Percentiles rank a stretch among this genome's conserved stretches.
phyloP scores from a whole-genome alignment of 2,329 filamentous ascomycete genomes.

The Xylariaceae sp. region DNA sequence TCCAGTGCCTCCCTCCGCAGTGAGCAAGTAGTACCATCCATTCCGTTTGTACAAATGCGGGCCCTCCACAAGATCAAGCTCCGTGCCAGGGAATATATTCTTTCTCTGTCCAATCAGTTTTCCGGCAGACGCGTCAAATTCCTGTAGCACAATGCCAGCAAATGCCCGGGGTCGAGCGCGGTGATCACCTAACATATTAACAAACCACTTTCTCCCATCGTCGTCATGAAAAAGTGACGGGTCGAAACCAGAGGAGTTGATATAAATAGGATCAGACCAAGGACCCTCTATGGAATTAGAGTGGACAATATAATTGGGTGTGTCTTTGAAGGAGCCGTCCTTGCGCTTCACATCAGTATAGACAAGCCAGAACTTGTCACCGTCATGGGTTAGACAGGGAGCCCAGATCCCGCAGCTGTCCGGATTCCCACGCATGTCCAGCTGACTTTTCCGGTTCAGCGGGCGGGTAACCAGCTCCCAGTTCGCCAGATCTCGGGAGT shows the following conservation, averaged over 20 bases:
- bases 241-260: conserved; percentile 68
- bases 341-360: conserved; percentile 72
- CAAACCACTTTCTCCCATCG: conserved; percentile 61
- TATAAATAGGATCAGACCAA: conserved; percentile 66
- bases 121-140: conserved; percentile 56
- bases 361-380: conserved; percentile 65
- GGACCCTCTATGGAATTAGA: conserved; percentile 60
- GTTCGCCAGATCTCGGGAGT: conserved; percentile 59
- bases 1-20: conserved; percentile 65
- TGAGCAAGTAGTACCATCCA: conserved; percentile 65
- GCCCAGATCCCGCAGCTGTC: conserved; percentile 69
- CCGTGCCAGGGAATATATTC: conserved; percentile 61
- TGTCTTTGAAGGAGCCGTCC: conserved; percentile 69
- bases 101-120: conserved; percentile 61
- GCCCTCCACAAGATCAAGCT: conserved; percentile 60
- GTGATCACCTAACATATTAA: conserved; percentile 64
- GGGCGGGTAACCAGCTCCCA: conserved; percentile 56
- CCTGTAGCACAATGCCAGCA: conserved; percentile 63
- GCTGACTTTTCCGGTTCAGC: conserved; percentile 55
- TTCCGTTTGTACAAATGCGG: conserved; percentile 65
- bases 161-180: conserved; percentile 56
- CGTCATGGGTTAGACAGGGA: conserved; percentile 67
- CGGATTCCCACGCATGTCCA: conserved; percentile 64
- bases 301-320: conserved; percentile 67
- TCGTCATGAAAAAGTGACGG: conserved; percentile 65